These are phyloP conservation scores for Cryoendolithus antarcticus DNA, from an alignment of 2,329 filamentous ascomycete species.

Conservation along the genomic window DNA sequence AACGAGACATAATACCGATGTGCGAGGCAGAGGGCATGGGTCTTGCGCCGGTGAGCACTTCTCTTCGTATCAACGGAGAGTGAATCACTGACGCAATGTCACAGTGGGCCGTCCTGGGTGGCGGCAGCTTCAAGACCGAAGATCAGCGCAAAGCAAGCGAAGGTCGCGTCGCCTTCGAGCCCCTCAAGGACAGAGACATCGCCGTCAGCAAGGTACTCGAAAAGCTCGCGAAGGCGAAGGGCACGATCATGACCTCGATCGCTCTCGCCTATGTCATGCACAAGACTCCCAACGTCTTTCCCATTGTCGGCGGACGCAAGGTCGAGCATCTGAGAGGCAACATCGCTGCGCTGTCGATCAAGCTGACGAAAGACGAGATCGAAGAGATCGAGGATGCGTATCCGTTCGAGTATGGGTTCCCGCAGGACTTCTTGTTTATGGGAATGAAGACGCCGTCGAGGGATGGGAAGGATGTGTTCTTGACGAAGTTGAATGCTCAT, in stretches of 20 bases:
- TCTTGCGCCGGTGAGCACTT: not conserved
- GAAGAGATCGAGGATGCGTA: slow-evolving; percentile 47
- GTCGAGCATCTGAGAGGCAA: slow-evolving; percentile 56
- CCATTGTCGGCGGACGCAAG: slow-evolving; percentile 62
- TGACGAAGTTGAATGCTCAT: slow-evolving; percentile 8
- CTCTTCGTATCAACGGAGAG: no score
- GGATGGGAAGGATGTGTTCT: slow-evolving; percentile 21
- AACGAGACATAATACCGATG: slow-evolving; percentile 43
- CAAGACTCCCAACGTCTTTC: slow-evolving; percentile 56
- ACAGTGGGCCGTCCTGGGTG: slow-evolving; percentile 32
- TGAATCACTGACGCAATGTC: not conserved
- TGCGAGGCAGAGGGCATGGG: slow-evolving; percentile 45
- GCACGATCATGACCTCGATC: slow-evolving; percentile 37
- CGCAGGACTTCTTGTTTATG: slow-evolving; percentile 33
- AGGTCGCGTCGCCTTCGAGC: slow-evolving; percentile 13
- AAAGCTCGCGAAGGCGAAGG: slow-evolving; percentile 46
- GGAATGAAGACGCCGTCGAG: slow-evolving; percentile 10
- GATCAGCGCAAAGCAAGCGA: slow-evolving; percentile 28
- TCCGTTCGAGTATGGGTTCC: slow-evolving; percentile 51
- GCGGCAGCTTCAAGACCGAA: slow-evolving; percentile 38
- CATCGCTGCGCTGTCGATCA: slow-evolving; percentile 49
- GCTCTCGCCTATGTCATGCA: slow-evolving; percentile 57
- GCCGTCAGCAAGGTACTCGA: slow-evolving; percentile 46
- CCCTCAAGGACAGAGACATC: slow-evolving; percentile 36
- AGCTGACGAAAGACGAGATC: slow-evolving; percentile 48